Conservation (phyloP, 768 basidiomycete species). For the Suillus subluteus region DNA sequence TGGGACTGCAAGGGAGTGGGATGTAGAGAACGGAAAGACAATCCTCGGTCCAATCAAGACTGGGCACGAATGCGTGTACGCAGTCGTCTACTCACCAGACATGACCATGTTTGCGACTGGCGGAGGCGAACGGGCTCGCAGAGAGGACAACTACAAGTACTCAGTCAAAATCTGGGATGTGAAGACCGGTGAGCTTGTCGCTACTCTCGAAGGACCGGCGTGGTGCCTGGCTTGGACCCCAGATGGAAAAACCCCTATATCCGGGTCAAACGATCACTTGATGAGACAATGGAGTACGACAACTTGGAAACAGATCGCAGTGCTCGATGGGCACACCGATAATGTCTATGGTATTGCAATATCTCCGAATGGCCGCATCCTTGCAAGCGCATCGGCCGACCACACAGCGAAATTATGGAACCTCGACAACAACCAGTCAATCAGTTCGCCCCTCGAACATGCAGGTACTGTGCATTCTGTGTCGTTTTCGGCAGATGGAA, state of each 20-base stretch:
- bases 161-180: not conserved
- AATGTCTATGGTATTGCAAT: not conserved
- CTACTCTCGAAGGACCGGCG: not conserved
- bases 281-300: not conserved
- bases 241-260: not conserved
- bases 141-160: too few species aligned
- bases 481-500: not conserved
- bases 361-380: not conserved
- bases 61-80: fast-evolving
- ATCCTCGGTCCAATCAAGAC: not conserved
- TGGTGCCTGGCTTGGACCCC: not conserved
- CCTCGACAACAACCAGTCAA: not conserved
- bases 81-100: not conserved
- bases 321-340: not conserved
- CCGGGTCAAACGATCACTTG: not conserved
- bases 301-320: not conserved
- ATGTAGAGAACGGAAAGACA: not conserved
- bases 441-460: not conserved
- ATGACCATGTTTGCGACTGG: not conserved
- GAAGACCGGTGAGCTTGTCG: not conserved
- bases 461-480: not conserved
- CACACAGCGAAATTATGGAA: not conserved
- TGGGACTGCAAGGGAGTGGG: not conserved
- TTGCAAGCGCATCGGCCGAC: not conserved
- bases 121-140: not conserved